Evolutionary conservation across 2,329 filamentous ascomycete genomes (phyloP), one percentile per base, ranked within the genome.

Genomic region (Amauroascus verrucosus): DNA sequence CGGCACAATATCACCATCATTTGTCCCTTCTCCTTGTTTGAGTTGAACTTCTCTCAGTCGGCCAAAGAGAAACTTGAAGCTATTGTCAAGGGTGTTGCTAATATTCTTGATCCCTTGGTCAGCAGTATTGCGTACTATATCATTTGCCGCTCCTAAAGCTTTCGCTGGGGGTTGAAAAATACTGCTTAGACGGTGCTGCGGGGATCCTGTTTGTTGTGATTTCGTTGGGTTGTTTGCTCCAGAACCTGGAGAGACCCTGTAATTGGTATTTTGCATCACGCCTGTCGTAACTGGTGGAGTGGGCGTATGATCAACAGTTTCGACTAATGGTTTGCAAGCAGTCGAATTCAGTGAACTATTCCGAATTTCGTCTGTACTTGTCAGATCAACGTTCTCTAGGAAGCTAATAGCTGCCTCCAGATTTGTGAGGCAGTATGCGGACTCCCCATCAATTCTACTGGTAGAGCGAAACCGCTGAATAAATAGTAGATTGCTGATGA

Each of bases 351-450:
- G 28, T n/a, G 30, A 26, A n/a, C 16, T 26, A 3, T 33, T 28
- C 24, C 40, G 28, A 16, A 52, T 18, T 37, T 46, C 41, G n/a
- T 41, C 70, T 6, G 98, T 74, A 24, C 86, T 95, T 6, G 90
- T 87, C 22, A 98, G 77, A 66, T 98, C 93, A 26, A 98, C 93
- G 0, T 90, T 97, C 64, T 97, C 87, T 13, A 98, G 74, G 64
- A 98, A 98, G 50, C 86, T 90, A 53, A 97, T 88, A 54, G 91
- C 86, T 16, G 93, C 93, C 69, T 98, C 93, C 1, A 98, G 78
- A 61, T 95, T 98, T 38, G 94, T 96, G 54, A 98, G 75, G 64
- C 93, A 97, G 68, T 98, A 98, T 0, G 93, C 90, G 11, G 90
- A 86, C 70, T 98, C 93, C 14, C 93, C 93, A 54, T 94, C 88